These are phyloP conservation scores for Daldinia caldariorum DNA, from an alignment of 495 filamentous ascomycete genomes.

Conservation along the genomic window DNA sequence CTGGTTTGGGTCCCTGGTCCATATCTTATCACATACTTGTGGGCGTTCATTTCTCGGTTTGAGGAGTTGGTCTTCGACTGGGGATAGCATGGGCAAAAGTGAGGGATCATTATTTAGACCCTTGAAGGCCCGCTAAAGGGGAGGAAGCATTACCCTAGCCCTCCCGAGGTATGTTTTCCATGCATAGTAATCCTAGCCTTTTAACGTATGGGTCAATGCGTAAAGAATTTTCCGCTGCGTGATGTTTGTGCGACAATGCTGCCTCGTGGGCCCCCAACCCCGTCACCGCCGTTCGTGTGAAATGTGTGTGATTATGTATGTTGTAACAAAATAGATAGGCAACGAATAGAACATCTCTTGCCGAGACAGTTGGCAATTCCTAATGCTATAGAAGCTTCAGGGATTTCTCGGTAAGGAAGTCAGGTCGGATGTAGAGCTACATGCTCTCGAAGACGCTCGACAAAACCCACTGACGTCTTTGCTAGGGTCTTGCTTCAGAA, in stretches of 20 bases:
- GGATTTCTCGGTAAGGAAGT: background rate
- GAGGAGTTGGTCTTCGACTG: background rate
- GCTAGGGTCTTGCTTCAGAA: conserved; percentile 5
- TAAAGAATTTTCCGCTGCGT: conserved; percentile 35
- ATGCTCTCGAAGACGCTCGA: background rate
- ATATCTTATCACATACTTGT: conserved; percentile 5
- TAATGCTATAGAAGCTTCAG: background rate
- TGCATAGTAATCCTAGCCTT: conserved; percentile 20
- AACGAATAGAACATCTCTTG: background rate
- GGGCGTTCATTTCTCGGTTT: conserved; percentile 5
- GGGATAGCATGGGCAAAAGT: conserved; percentile 9
- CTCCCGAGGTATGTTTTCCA: conserved; percentile 24
- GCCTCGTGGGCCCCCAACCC: conserved; percentile 7
- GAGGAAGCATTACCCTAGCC: conserved; percentile 29
- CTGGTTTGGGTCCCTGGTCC: conserved; percentile 6
- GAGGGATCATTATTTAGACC: conserved; percentile 33
- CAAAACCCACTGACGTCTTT: background rate
- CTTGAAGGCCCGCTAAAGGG: conserved; percentile 36
- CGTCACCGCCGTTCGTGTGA: conserved; percentile 26
- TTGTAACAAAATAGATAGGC: background rate
- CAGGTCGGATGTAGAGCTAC: background rate
- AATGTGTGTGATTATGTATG: background rate
- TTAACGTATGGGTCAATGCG: conserved; percentile 35
- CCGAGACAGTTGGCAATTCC: background rate
- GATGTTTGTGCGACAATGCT: conserved; percentile 4